Percentiles rank a stretch among this genome's conserved stretches.
Conservation (phyloP, 2,329 filamentous ascomycete genomes). For the Colletotrichum magnum region DNA sequence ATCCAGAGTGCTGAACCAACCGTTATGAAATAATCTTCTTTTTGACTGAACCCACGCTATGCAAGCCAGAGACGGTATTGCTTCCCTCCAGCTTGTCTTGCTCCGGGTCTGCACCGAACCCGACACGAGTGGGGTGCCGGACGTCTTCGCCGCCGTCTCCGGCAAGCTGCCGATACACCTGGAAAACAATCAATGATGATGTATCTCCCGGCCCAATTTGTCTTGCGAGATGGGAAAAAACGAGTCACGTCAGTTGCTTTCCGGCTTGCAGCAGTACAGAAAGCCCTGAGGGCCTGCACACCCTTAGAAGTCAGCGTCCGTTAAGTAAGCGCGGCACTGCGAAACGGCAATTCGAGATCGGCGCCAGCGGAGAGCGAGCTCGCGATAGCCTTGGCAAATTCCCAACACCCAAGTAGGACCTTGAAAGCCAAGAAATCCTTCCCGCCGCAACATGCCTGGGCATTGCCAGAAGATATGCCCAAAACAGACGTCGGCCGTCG, state of each 20-base stretch:
- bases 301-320: not conserved
- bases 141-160: not conserved
- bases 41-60: too few species aligned
- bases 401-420: not conserved
- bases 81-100: not conserved
- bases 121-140: not conserved
- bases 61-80: too few species aligned
- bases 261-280: too few species aligned
- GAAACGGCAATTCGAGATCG: not conserved
- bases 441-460: not conserved
- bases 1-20: too few species aligned
- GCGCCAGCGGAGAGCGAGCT: not conserved
- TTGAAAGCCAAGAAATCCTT: constrained; percentile 1
- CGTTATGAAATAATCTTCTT: too few species aligned
- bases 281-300: too few species aligned
- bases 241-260: too few species aligned
- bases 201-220: too few species aligned
- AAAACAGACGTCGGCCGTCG: not conserved
- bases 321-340: not conserved
- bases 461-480: not conserved
- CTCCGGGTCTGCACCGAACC: not conserved
- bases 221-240: too few species aligned
- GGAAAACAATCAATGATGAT: not conserved
- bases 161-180: too few species aligned
- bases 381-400: too few species aligned